phyloP scores from a whole-genome alignment of 1,284 basidiomycete genomes.

The Wolfiporia cocos region DNA sequence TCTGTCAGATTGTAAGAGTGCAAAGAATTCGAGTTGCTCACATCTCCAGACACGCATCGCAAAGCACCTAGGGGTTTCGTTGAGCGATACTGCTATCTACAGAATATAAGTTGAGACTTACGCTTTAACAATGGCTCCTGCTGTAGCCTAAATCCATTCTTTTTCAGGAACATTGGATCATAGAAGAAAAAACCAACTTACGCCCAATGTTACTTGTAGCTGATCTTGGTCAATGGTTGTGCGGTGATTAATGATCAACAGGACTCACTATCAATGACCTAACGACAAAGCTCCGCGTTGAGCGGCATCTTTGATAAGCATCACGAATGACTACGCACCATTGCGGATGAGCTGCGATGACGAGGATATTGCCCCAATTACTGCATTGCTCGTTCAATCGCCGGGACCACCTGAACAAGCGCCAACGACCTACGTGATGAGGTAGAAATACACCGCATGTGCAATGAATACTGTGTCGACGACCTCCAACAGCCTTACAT shows the following conservation, averaged over 20 bases:
- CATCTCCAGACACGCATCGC: conserved; percentile 66
- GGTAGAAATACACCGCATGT: conserved; percentile 52
- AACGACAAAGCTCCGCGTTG: conserved; percentile 1
- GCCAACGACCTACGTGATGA: conserved; percentile 14
- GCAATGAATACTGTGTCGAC: conserved; percentile 49
- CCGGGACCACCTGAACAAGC: conserved; percentile 35
- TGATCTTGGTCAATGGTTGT: conserved; percentile 16
- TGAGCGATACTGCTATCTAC: not conserved
- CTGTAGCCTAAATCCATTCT: conserved; percentile 53
- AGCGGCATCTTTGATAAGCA: no score
- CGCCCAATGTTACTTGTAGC: conserved; percentile 54
- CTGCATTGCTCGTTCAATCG: conserved; percentile 22
- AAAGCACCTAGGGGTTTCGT: conserved; percentile 40
- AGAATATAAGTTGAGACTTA: conserved; percentile 28
- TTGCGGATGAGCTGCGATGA: conserved; percentile 36
- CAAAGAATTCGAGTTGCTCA: conserved; percentile 26
- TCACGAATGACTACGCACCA: conserved; percentile 47
- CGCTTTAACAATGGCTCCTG: conserved; percentile 58
- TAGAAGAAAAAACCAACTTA: conserved; percentile 28
- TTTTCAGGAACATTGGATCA: no score
- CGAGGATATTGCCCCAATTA: conserved; percentile 38
- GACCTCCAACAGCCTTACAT: conserved; percentile 40
- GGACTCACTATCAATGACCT: conserved; percentile 46
- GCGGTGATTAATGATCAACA: not conserved
- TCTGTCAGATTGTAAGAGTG: conserved; percentile 1